Evolutionary conservation across 805 yeast species (phyloP).

Genomic region (Candida ponderosae): DNA sequence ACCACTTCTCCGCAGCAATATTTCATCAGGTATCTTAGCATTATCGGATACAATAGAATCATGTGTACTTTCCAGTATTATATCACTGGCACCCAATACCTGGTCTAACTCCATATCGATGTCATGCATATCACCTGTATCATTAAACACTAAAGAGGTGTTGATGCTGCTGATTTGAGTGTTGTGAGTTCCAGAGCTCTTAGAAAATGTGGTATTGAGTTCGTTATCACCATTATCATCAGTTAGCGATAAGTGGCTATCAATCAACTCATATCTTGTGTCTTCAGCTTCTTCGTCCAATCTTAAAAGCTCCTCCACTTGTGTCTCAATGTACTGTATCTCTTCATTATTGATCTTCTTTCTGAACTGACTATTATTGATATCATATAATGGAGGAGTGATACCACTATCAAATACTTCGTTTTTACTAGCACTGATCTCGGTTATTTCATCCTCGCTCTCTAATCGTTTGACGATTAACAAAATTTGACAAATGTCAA

Average conservation of each 20-base stretch:
- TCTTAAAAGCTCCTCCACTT: conserved; percentile 67
- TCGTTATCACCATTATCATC: too few species aligned
- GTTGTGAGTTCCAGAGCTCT: too few species aligned
- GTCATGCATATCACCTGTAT: conserved; percentile 25
- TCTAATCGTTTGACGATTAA: conserved; percentile 55
- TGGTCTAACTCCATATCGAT: conserved; percentile 51
- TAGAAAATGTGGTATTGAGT: too few species aligned
- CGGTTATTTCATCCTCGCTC: conserved; percentile 38
- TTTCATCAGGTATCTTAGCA: conserved; percentile 7
- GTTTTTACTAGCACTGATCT: conserved; percentile 25
- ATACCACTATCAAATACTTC: conserved; percentile 56
- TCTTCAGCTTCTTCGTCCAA: conserved; percentile 82
- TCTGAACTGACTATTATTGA: conserved; percentile 61
- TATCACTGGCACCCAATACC: conserved; percentile 28
- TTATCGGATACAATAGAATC: conserved; percentile 6
- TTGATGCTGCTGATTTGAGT: too few species aligned
- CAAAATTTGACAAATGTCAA: conserved; percentile 81
- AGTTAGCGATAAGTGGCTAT: conserved; percentile 14
- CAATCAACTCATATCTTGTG: conserved; percentile 67
- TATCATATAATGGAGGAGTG: conserved; percentile 71
- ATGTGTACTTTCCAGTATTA: too few species aligned
- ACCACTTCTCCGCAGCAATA: conserved; percentile 22
- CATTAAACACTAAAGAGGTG: too few species aligned
- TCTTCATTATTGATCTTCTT: conserved; percentile 62
- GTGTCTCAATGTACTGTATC: conserved; percentile 69